Evolutionary conservation across 2,329 filamentous ascomycete genomes (phyloP).

Genomic region (Claviceps pazoutovae): DNA sequence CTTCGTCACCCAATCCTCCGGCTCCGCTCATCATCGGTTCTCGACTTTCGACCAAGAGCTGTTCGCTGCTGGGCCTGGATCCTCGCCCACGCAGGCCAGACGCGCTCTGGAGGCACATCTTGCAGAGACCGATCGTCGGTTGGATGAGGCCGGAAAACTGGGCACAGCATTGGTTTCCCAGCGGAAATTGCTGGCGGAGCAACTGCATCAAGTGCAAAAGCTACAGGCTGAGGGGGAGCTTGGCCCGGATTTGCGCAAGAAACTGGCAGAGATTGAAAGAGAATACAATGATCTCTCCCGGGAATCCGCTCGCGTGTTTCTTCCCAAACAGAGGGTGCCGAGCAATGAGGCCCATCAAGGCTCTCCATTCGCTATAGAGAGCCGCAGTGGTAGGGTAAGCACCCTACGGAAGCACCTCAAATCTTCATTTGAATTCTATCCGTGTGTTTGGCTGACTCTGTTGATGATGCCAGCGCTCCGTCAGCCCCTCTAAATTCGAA

Average conservation of each 20-base stretch:
- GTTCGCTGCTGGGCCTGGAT: constrained; percentile 60
- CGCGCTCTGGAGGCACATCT: constrained; percentile 83
- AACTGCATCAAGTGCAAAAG: constrained; percentile 72
- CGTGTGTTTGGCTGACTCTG: neutral
- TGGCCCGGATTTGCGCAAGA: constrained; percentile 66
- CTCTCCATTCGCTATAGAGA: constrained; percentile 40
- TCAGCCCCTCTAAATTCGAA: constrained; percentile 67
- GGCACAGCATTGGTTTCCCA: constrained; percentile 81
- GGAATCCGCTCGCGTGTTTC: constrained; percentile 76
- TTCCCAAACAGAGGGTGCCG: constrained; percentile 69
- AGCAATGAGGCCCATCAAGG: constrained; percentile 46
- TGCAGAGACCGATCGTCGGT: constrained; percentile 77
- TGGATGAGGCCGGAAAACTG: constrained; percentile 81
- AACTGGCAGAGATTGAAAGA: constrained; percentile 74
- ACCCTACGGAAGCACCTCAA: neutral
- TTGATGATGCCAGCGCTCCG: constrained; percentile 39
- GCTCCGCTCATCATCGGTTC: constrained; percentile 50
- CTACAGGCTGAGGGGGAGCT: constrained; percentile 65
- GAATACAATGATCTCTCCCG: constrained; percentile 90
- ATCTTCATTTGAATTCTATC: neutral
- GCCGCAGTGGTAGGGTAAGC: constrained; percentile 38
- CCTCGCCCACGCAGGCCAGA: constrained; percentile 77
- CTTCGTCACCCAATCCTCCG: constrained; percentile 36
- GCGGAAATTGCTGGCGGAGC: constrained; percentile 67
- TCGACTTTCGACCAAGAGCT: constrained; percentile 71